A percentile compares a stretch with the other conserved stretches of the same genome.
These are phyloP conservation scores for Penicillium antarcticum DNA, from an alignment of 495 filamentous ascomycete species.

Conservation along the genomic window DNA sequence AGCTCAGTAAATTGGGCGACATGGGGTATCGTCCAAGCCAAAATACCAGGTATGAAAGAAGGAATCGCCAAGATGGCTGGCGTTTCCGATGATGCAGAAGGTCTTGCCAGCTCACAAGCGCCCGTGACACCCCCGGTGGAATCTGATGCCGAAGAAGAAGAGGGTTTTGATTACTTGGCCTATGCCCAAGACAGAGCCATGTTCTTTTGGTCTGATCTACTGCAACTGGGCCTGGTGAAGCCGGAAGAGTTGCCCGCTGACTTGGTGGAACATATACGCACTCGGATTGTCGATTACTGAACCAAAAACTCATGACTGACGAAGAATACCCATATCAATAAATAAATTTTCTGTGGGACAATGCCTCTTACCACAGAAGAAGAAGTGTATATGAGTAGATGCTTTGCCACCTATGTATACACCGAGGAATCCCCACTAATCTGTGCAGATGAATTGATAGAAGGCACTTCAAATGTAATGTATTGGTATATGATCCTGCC, in stretches of 20 bases:
- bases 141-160: slow-evolving; percentile 41
- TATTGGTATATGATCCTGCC: too few species aligned
- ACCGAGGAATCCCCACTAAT: too few species aligned
- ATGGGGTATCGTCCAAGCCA: slow-evolving; percentile 96
- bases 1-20: slow-evolving; percentile 90
- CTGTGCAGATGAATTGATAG: too few species aligned
- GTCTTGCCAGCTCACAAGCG: slow-evolving; percentile 2
- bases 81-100: neutral
- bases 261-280: slow-evolving; percentile 54
- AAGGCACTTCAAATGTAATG: too few species aligned
- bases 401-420: too few species aligned
- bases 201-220: slow-evolving; percentile 89
- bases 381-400: too few species aligned
- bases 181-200: slow-evolving; percentile 91
- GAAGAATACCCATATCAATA: too few species aligned
- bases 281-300: slow-evolving; percentile 55
- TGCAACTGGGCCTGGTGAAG: slow-evolving; percentile 66
- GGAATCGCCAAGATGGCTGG: slow-evolving; percentile 22
- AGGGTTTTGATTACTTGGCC: slow-evolving; percentile 86
- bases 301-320: too few species aligned
- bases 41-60: slow-evolving; percentile 61
- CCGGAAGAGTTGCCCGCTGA: slow-evolving; percentile 69
- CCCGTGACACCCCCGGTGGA: slow-evolving; percentile 13
- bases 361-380: too few species aligned
- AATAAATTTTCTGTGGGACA: too few species aligned